A percentile compares a stretch with the other conserved stretches of the same genome.
Conservation (phyloP, 768 basidiomycete genomes). For the Boletus vinaceobasis region DNA sequence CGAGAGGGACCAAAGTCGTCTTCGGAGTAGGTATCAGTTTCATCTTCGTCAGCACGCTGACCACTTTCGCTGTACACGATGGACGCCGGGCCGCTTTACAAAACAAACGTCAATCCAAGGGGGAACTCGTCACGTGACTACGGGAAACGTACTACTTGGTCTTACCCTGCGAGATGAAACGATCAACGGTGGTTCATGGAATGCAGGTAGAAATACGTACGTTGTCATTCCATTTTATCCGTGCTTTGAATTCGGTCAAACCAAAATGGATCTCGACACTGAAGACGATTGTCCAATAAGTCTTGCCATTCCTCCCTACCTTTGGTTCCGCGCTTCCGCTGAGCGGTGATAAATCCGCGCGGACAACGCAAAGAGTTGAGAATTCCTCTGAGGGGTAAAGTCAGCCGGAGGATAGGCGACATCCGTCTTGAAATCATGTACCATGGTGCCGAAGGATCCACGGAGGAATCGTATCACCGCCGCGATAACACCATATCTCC, state of each 20-base stretch:
- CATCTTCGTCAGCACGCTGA: constrained; percentile 70
- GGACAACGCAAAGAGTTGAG: constrained; percentile 74
- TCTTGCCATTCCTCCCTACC: constrained; percentile 58
- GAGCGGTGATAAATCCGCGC: constrained; percentile 71
- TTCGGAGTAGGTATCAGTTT: constrained; percentile 60
- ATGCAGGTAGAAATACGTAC: constrained; percentile 37
- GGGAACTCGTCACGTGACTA: background rate
- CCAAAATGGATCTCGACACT: constrained; percentile 83
- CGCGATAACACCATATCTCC: constrained; percentile 81
- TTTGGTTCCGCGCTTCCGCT: constrained; percentile 70
- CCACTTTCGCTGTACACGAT: constrained; percentile 83
- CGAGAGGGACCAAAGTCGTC: constrained; percentile 47
- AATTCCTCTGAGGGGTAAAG: constrained; percentile 51
- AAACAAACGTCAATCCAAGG: background rate
- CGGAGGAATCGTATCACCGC: constrained; percentile 64
- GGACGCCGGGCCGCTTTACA: constrained; percentile 64
- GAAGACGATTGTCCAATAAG: constrained; percentile 82
- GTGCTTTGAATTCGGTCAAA: constrained; percentile 75
- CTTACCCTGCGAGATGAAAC: constrained; percentile 45
- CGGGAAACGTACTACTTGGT: constrained; percentile 62
- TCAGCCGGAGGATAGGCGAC: background rate
- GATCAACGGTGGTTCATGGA: background rate
- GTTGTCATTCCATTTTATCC: constrained; percentile 80
- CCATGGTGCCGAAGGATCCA: constrained; percentile 65
- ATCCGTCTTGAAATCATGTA: constrained; percentile 14